A percentile compares a stretch with the other conserved stretches of the same genome.
These are phyloP conservation scores for Cordia subcordata DNA, from an alignment of 257 asterid species.

Conservation along the genomic window DNA sequence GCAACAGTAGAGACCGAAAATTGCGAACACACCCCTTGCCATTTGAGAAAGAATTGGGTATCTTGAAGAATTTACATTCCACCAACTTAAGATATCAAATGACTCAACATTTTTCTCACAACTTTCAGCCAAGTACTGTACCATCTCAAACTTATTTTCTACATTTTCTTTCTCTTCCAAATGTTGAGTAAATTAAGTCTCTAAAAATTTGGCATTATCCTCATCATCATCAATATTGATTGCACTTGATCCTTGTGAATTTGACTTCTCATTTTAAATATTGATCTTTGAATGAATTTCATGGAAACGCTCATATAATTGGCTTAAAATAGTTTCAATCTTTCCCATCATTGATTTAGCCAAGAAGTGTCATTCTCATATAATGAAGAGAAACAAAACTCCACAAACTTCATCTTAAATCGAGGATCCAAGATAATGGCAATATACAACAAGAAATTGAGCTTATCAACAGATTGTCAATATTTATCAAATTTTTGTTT, in stretches of 20 bases:
- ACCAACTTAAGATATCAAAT: constrained; percentile 10
- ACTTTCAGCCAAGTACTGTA: not conserved
- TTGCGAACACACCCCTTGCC: constrained; percentile 10
- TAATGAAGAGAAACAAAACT: constrained; percentile 2
- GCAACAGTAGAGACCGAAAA: too few species aligned
- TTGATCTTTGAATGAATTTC: too few species aligned
- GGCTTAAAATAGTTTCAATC: too few species aligned
- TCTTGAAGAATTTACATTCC: constrained; percentile 1
- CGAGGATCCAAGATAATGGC: too few species aligned
- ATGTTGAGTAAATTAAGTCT: not conserved
- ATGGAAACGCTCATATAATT: too few species aligned
- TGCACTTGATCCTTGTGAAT: not conserved
- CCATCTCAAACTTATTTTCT: not conserved
- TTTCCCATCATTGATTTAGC: too few species aligned
- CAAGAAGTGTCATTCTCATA: too few species aligned
- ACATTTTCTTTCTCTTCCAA: too few species aligned
- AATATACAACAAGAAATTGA: constrained; percentile 2
- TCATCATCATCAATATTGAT: not conserved
- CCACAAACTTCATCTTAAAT: constrained; percentile 1
- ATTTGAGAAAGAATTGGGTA: constrained; percentile 11
- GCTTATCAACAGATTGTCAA: not conserved
- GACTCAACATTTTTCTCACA: constrained; percentile 1
- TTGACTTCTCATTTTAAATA: too few species aligned
- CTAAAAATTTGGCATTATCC: not conserved
- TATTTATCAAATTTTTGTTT: constrained; percentile 5